Evolutionary conservation across 2,329 filamentous ascomycete genomes (phyloP), one percentile per base, ranked within the genome.

Genomic region (Xylaria sp.): DNA sequence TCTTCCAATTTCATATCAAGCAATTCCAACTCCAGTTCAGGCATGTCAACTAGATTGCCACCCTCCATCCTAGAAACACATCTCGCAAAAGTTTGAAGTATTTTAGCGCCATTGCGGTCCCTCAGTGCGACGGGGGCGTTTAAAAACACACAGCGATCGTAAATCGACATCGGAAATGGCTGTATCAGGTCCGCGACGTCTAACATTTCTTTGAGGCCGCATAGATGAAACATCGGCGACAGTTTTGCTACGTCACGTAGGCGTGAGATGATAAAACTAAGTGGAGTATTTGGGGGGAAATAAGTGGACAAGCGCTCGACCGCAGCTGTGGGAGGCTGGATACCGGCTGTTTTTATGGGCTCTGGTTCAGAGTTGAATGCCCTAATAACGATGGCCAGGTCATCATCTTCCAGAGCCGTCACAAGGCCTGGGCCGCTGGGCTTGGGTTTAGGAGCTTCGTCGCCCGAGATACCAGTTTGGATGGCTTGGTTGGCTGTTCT

Each of bases 211-310:
- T 83, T 83, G 8, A 93, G 78, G 12, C 84, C 81, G 73, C 91
- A 93, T 58, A 98, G 81, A 71, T 91, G 88, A 79, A 93, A 98
- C 1, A 86, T 85, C 0, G 85, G 80, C 61, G 90, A 87, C 9
- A 92, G 82, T 32, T 85, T 82, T 1, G 89, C 87, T 8, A 95
- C 85, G 64, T 93, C 90, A 69, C 91, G 85, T 57, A 98, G 83
- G 2, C 92, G 91, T 69, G 90, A 84, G 64, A 98, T 80, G 67
- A 98, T 89, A 76, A 94, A 97, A 71, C 90, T 91, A 73, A 98
- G 92, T 0, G 94, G 93, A 0, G 93, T 94, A 5, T 87, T 86
- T 0, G 89, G 87, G 0, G 94, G 93, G 74, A 97, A 97, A 77
- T 95, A 96, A 2, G 88, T 86, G 1, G 92, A 86, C 76, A 98